These are phyloP conservation scores for Nakazawaea sp. DNA, from an alignment of 805 yeast species.

Conservation along the genomic window DNA sequence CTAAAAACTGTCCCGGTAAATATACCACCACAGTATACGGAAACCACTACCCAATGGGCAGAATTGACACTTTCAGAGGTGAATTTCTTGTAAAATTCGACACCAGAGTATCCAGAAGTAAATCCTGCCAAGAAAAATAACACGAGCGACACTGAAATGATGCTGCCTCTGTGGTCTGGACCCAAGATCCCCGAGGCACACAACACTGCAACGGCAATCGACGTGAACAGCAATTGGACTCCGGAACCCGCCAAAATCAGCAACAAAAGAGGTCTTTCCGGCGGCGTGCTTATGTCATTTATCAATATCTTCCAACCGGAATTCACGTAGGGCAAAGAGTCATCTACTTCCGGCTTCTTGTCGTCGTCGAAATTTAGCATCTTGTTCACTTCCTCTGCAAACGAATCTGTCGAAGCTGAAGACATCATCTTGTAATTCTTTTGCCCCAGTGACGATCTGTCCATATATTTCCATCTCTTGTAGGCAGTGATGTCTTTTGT, in stretches of 20 bases:
- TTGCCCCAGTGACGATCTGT: neutral
- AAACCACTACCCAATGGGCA: constrained; percentile 27
- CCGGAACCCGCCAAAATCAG: constrained; percentile 67
- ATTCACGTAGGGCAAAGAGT: neutral
- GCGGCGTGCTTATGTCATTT: constrained; percentile 48
- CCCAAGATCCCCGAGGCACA: constrained; percentile 54
- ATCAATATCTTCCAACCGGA: constrained; percentile 48
- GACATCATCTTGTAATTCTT: constrained; percentile 2
- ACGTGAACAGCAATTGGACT: constrained; percentile 60
- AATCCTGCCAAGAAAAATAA: constrained; percentile 66
- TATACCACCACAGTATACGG: constrained; percentile 41
- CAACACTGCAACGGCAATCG: constrained; percentile 51
- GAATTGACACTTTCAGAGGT: constrained; percentile 30
- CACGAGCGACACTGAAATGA: constrained; percentile 51
- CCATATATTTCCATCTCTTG: constrained; percentile 2
- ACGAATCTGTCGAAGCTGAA: constrained; percentile 6
- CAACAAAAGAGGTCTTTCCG: constrained; percentile 39
- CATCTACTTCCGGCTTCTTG: constrained; percentile 15
- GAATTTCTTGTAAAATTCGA: constrained; percentile 53
- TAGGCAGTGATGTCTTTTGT: constrained; percentile 33
- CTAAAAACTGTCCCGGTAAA: constrained; percentile 42
- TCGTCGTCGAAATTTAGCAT: constrained; percentile 15
- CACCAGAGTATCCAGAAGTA: constrained; percentile 67
- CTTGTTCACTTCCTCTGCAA: constrained; percentile 11
- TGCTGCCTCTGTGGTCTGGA: constrained; percentile 63